Evolutionary conservation across 2,329 filamentous ascomycete species (phyloP).

Genomic region (Juglanconis oblonga): DNA sequence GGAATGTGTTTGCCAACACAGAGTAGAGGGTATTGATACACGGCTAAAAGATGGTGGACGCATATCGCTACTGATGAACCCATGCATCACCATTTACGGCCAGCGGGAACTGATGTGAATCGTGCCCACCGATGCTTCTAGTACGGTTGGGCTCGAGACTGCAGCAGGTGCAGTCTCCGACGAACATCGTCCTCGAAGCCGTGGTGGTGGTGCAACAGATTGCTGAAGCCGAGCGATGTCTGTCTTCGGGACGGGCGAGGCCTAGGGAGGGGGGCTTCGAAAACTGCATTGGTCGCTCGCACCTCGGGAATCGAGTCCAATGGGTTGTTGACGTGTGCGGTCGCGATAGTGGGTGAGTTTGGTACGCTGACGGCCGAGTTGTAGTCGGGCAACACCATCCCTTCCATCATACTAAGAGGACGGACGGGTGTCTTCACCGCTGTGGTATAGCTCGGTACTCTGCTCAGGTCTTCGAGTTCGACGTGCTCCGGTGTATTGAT

Average conservation of each 20-base stretch:
- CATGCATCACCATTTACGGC: background rate
- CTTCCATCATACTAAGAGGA: slow-evolving; percentile 46
- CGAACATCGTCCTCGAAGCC: slow-evolving; percentile 30
- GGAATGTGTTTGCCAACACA: too few species aligned
- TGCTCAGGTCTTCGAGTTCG: slow-evolving; percentile 64
- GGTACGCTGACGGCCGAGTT: slow-evolving; percentile 56
- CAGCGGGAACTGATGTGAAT: slow-evolving; percentile 2
- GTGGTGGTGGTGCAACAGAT: slow-evolving; percentile 21
- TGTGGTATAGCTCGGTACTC: slow-evolving; percentile 75
- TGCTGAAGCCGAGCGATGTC: slow-evolving; percentile 23
- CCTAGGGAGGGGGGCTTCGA: slow-evolving; percentile 14
- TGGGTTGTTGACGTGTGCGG: slow-evolving; percentile 30
- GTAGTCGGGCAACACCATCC: slow-evolving; percentile 63
- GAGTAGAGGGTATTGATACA: background rate
- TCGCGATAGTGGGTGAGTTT: slow-evolving; percentile 40
- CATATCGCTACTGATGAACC: background rate
- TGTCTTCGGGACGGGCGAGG: slow-evolving; percentile 22
- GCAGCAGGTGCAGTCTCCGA: slow-evolving; percentile 33
- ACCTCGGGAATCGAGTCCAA: slow-evolving; percentile 30
- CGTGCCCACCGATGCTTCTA: slow-evolving; percentile 15
- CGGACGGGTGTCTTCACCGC: slow-evolving; percentile 65
- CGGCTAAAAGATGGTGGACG: background rate
- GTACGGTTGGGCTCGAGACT: slow-evolving; percentile 27
- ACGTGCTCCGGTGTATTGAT: slow-evolving; percentile 55
- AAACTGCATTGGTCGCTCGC: slow-evolving; percentile 20